Evolutionary conservation across 768 basidiomycete species (phyloP), one percentile per base, ranked within the genome.

Genomic region (Trametopsis cervina): DNA sequence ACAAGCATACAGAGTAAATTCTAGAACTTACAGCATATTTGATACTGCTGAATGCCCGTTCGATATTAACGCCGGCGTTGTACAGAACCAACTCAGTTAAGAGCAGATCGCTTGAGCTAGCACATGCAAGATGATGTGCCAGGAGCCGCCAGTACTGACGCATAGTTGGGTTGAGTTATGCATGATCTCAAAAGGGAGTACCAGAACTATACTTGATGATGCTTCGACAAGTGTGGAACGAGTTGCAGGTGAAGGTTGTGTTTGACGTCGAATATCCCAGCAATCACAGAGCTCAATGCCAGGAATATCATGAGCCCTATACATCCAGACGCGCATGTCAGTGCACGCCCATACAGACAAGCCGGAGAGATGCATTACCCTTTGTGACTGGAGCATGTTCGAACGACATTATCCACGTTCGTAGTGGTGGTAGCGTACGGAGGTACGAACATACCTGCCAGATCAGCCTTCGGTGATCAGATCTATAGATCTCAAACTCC

Each of bases 201-300:
- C 24, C 2, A 3, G 17, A 36, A 54, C 64, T 42, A 7, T 69
- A 89, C 92, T 74, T 95, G 92, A 59, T 89, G 86, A 63, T 94
- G 78, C 45, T 78, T 80, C n/a, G 89, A 90, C 41, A 96, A 74
- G 62, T 96, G 92, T 2, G 92, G 93, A 17, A 88, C 77, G 35
- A 94, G 76, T 69, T 88, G 92, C 2, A 96, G 71, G 63, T 93
- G 88, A 50, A 91, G 75, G 63, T 91, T 89, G 58, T 92, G 84
- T 63, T 94, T 95, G 55, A 89, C 68, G 57, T 93, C 91, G 59
- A 93, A 85, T 25, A 95, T 62, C 1, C 88, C 84, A 39, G 75
- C 81, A 4, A 80, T 60, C 46, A 93, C 70, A n/a, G 93, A 89
- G 2, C 80, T 75, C 39, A 88, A 50, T 24, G 80, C 90, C 39